Base-by-base conservation (phyloP, 176 grass and related monocot species). In the Cenchrus fungigraminus region DNA sequence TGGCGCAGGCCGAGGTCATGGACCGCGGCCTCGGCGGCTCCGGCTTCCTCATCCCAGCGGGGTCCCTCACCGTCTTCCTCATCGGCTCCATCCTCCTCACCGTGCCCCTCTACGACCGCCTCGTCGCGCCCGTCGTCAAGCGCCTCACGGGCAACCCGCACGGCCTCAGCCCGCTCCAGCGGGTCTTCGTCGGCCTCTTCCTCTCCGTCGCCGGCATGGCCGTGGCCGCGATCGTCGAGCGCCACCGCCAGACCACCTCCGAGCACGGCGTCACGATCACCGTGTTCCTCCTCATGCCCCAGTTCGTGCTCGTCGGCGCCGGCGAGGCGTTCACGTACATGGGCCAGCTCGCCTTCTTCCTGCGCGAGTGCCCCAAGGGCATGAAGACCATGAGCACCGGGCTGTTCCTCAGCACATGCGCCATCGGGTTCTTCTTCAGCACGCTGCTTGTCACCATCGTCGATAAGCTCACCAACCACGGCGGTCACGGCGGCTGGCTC, bases 311-410 rank as follows among this genome's bases (percentile, higher is more conserved):
- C 6, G 91, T 96, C 55, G 97, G 97, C 13, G 88, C 97, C 1
- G 97, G 94, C 16, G 97, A 99, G 91, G 94, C 94, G 0, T 94
- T 99, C 90, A 99, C 97, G 2, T 99, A 99, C 88, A 96, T 99
- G 58, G 97, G 97, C 14, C 97, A 99, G 63, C 84, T 99, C 67
- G 94, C 92, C 9, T 99, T 99, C 90, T 99, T 99, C 87, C 77
- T 99, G 17, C 77, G 91, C 25, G 94, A 99, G 71, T 99, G 97
- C 60, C 97, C 97, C 46, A 99, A 94, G 73, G 97, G 97, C 57
- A 99, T 99, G 97, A 99, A 99, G 88, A 96, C 94, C 20, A 96
- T 99, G 94, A 99, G 97, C 88, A 96, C 97, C 11, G 97, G 97
- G 4, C 65, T 99, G 7, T 99, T 99, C 88, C 88, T 99, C 0